A percentile compares a stretch with the other conserved stretches of the same genome.
These are phyloP conservation scores for Neofusicoccum kwambonambiense DNA, from an alignment of 2,329 filamentous ascomycete genomes.

Conservation along the genomic window DNA sequence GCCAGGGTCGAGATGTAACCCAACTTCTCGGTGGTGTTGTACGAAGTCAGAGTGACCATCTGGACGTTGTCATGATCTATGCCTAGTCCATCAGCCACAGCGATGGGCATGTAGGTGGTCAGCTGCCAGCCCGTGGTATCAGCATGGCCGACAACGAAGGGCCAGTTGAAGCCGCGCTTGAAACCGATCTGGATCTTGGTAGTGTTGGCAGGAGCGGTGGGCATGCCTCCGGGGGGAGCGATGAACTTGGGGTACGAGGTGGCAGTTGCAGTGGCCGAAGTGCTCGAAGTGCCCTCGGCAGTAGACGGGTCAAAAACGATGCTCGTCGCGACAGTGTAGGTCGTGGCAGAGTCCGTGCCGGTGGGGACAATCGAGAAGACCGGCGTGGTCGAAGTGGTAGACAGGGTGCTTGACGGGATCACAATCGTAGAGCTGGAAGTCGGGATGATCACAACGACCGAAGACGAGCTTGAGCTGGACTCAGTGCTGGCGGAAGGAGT, in stretches of 20 bases:
- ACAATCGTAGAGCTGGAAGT: not conserved
- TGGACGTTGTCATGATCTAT: slow-evolving; percentile 52
- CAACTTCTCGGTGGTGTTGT: slow-evolving; percentile 66
- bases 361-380: slow-evolving; percentile 46
- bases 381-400: slow-evolving; percentile 30
- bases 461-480: slow-evolving; percentile 6
- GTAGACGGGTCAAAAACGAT: slow-evolving; percentile 58
- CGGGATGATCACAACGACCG: not conserved
- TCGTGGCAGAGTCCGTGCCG: slow-evolving; percentile 46
- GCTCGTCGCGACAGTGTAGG: slow-evolving; percentile 57
- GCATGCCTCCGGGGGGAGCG: slow-evolving; percentile 62
- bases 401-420: slow-evolving; percentile 19
- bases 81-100: slow-evolving; percentile 65
- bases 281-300: slow-evolving; percentile 43
- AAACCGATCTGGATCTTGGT: slow-evolving; percentile 83
- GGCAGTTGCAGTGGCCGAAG: slow-evolving; percentile 25
- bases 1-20: slow-evolving; percentile 82
- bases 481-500: slow-evolving; percentile 1
- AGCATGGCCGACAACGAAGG: slow-evolving; percentile 71
- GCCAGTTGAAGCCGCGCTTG: slow-evolving; percentile 75
- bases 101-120: slow-evolving; percentile 72
- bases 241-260: slow-evolving; percentile 57
- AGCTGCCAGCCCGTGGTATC: slow-evolving; percentile 75
- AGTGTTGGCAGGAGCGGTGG: slow-evolving; percentile 60
- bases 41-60: slow-evolving; percentile 72